Evolutionary conservation across 192 early-diverging fungal genomes (phyloP).

Genomic region (Coemansia aciculifera): DNA sequence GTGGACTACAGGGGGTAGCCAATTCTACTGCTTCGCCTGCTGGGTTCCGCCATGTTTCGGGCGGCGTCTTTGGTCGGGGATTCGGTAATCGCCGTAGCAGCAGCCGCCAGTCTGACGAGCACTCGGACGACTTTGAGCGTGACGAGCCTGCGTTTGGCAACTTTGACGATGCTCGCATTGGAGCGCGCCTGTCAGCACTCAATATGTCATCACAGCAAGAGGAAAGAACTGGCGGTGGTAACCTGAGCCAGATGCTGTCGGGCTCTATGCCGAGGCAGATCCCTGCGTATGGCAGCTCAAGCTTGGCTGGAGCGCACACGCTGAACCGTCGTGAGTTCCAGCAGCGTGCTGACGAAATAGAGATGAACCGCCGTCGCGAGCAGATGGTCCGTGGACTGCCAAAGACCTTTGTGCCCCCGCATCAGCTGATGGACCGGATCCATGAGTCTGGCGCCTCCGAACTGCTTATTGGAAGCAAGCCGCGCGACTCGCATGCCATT

Average conservation of each 20-base stretch:
- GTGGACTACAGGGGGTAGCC: neutral
- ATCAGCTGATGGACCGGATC: conserved; percentile 43
- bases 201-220: neutral
- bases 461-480: conserved; percentile 50
- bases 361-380: conserved; percentile 30
- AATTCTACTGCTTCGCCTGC: neutral
- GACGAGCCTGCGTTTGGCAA: conserved; percentile 26
- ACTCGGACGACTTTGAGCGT: conserved; percentile 27
- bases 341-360: conserved; percentile 30
- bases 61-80: neutral
- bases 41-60: neutral
- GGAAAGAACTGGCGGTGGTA: conserved; percentile 9
- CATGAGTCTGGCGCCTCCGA: conserved; percentile 28
- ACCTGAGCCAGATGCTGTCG: conserved; percentile 42
- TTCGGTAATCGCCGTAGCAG: conserved; percentile 1
- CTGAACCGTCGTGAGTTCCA: conserved; percentile 36
- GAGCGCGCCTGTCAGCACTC: conserved; percentile 3
- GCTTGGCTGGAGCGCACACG: conserved; percentile 20
- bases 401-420: conserved; percentile 52
- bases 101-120: conserved; percentile 31
- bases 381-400: conserved; percentile 36
- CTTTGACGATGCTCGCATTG: conserved; percentile 16
- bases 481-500: conserved; percentile 43
- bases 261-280: conserved; percentile 55
- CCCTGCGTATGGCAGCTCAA: conserved; percentile 28